Conservation (phyloP, 768 basidiomycete genomes). For the Exidia glandulosa region DNA sequence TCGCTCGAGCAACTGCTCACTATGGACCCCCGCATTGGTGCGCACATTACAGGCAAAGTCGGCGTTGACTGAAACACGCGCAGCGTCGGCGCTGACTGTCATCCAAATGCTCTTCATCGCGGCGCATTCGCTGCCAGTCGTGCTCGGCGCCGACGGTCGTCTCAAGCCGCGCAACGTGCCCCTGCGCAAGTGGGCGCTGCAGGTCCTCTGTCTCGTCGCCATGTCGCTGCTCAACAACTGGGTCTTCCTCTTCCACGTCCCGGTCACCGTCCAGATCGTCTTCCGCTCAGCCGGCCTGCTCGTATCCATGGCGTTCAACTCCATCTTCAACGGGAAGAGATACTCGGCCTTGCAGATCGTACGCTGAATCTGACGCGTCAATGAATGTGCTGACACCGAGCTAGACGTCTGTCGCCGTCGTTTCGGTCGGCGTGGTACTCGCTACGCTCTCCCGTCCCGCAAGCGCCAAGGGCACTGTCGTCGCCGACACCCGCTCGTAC, state of each 20-base stretch:
- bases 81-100: constrained; percentile 76
- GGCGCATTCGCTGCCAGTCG: constrained; percentile 51
- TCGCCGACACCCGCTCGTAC: constrained; percentile 37
- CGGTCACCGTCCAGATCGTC: constrained; percentile 69
- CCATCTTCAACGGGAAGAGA: constrained; percentile 6
- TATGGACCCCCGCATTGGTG: constrained; percentile 58
- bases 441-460: constrained; percentile 58
- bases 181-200: constrained; percentile 51
- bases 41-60: constrained; percentile 7
- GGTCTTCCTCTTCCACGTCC: constrained; percentile 68
- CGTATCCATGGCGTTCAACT: not conserved
- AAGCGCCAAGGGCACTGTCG: constrained; percentile 8
- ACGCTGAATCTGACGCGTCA: not conserved
- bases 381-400: not conserved
- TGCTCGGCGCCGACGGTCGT: constrained; percentile 27
- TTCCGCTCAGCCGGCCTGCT: constrained; percentile 68
- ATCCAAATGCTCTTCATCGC: constrained; percentile 76
- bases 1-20: constrained; percentile 65
- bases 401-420: constrained; percentile 53
- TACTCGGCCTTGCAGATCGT: not conserved
- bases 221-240: constrained; percentile 71
- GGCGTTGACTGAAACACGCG: not conserved
- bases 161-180: constrained; percentile 63
- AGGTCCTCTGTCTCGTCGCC: constrained; percentile 56
- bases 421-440: constrained; percentile 59